Percentiles rank a stretch among this genome's conserved stretches.
These are phyloP conservation scores for Leucoagaricus sp. DNA, from an alignment of 1,284 basidiomycete genomes.

Conservation along the genomic window DNA sequence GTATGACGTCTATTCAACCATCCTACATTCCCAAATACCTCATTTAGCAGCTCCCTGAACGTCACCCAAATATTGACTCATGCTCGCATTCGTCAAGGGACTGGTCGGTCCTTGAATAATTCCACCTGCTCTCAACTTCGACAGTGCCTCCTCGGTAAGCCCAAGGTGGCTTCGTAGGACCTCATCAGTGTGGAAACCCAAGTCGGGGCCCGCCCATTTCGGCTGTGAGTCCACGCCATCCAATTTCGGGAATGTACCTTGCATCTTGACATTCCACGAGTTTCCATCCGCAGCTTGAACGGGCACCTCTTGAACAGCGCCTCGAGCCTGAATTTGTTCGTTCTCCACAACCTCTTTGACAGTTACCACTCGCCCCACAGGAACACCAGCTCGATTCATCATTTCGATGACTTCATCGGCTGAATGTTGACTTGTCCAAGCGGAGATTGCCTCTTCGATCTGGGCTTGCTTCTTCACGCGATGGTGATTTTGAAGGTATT, in stretches of 20 bases:
- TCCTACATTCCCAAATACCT: no score
- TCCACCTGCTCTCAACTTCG: slow-evolving; percentile 43
- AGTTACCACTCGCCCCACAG: slow-evolving; percentile 61
- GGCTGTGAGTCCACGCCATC: slow-evolving; percentile 57
- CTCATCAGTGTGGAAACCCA: slow-evolving; percentile 64
- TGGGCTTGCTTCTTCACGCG: slow-evolving; percentile 57
- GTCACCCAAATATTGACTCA: no score
- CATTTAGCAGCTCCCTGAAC: no score
- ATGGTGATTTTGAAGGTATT: slow-evolving; percentile 60
- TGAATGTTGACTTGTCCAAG: slow-evolving; percentile 52
- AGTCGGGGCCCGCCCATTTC: slow-evolving; percentile 66
- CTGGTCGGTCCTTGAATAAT: no score
- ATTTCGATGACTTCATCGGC: slow-evolving; percentile 45
- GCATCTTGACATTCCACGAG: slow-evolving; percentile 65
- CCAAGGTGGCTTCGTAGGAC: slow-evolving; percentile 54
- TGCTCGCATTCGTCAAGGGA: no score
- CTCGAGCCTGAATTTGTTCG: slow-evolving; percentile 56
- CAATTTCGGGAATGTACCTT: slow-evolving; percentile 58
- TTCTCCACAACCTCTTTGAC: slow-evolving; percentile 63
- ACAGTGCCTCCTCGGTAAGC: slow-evolving; percentile 43
- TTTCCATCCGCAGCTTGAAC: slow-evolving; percentile 30
- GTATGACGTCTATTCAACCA: slow-evolving; percentile 17
- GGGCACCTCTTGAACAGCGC: slow-evolving; percentile 58
- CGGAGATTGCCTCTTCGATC: slow-evolving; percentile 62
- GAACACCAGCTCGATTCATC: slow-evolving; percentile 51